Base-by-base conservation (phyloP, 73 alveolate genomes). In the Paramecium tetraurelia region DNA sequence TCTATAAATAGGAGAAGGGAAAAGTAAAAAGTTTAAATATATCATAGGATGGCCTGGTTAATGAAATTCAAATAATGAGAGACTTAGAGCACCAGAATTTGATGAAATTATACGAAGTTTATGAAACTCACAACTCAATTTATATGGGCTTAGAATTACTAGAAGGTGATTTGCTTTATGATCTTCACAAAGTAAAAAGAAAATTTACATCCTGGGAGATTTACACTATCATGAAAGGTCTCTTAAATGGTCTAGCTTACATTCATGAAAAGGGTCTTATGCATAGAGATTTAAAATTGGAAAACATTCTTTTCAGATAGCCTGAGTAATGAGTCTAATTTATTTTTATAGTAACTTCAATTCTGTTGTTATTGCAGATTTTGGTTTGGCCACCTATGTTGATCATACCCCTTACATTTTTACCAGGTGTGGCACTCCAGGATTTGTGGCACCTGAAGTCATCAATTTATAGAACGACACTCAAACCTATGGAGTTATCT, bases 381-480 rank as follows among this genome's bases (percentile, higher is more conserved):
- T 87, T 87, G 93, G 93, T 24, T 80, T 87, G 29, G 93, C 93
- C 5, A 87, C 93, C 22, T 44, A 80, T 87, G 86, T 87, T 38
- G 58, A 87, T 87, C 46, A 69, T 7, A 22, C 33, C n/a, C 38
- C 22, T 21, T 69, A 27, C 44, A 38, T 87, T 57, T 87, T 38
- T 87, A 22, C 24, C 0, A 75, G 93, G 44, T 87, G 93, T 48
- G 93, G 93, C 20, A 87, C 93, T 36, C 93, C 93, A 38, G 93
- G 93, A 16, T 87, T 38, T 87, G 90, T 87, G 10, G 93, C 93
- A 24, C 93, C 93, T 8, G 93, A 87, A 87, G 58, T 87, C 38
- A 50, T 87, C n/a, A 50, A 69, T 69, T 27, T 24, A 10, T 4
- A 27, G 41, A 10, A n/a, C 14, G 41, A 35, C 0, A 9, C 18